Conservation (phyloP, 148 eudicot species). For the Vaccinium darrowii region DNA sequence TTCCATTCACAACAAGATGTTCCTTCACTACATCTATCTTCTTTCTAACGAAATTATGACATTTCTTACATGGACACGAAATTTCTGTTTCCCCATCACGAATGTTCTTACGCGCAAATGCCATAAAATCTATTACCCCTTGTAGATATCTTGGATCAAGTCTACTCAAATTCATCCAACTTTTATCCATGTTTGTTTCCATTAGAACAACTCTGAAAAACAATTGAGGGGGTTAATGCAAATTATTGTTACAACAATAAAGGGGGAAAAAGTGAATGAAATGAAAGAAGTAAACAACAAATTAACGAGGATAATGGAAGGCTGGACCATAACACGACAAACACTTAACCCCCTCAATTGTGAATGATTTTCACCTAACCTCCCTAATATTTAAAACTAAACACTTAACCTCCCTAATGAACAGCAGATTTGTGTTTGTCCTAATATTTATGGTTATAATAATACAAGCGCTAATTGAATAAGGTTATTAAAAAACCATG, state of each 20-base stretch:
- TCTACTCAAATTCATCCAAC: not conserved
- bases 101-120: not conserved
- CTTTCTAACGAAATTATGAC: too few relatives aligned
- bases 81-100: not conserved
- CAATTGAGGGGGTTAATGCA: not conserved
- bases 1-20: too few relatives aligned
- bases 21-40: too few relatives aligned
- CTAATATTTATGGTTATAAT: not conserved
- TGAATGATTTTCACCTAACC: too few relatives aligned
- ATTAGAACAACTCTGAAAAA: not conserved
- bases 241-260: too few relatives aligned
- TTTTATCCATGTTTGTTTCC: not conserved
- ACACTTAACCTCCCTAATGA: too few relatives aligned
- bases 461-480: not conserved
- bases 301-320: not conserved
- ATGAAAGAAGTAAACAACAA: not conserved
- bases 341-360: not conserved
- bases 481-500: too few relatives aligned
- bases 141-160: not conserved
- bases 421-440: not conserved
- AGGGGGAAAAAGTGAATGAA: not conserved
- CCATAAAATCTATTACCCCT: not conserved
- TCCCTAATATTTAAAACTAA: too few relatives aligned
- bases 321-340: slow-evolving; percentile 8
- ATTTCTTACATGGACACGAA: too few relatives aligned